These are phyloP conservation scores for Canna indica DNA, from an alignment of 176 grass and related monocot species.

Conservation along the genomic window DNA sequence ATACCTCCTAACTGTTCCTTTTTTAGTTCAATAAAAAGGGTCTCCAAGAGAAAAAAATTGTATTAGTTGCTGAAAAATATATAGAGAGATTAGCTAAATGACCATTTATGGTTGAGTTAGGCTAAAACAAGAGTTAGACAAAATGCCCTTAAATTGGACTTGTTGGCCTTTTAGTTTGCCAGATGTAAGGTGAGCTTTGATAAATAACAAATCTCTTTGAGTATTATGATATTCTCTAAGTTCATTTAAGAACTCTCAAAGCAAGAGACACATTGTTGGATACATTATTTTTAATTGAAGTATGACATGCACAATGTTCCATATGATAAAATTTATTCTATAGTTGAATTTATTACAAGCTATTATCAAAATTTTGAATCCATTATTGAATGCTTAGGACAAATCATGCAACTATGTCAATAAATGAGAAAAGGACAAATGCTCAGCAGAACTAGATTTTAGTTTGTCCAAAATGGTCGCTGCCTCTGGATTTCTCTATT, in stretches of 20 bases:
- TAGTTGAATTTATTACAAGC: not conserved
- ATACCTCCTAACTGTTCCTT: not conserved
- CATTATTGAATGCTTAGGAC: not conserved
- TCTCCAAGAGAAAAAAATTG: not conserved
- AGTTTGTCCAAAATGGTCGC: not conserved
- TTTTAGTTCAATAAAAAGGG: not conserved
- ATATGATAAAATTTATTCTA: too few species aligned
- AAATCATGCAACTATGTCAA: not conserved
- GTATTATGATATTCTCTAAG: too few species aligned
- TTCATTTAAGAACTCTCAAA: too few species aligned
- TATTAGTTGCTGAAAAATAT: not conserved
- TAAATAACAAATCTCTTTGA: too few species aligned
- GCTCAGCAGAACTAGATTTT: not conserved
- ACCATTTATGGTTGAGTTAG: not conserved
- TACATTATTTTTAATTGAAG: too few species aligned
- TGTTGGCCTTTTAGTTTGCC: too few species aligned
- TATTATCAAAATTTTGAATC: not conserved
- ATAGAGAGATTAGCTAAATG: not conserved
- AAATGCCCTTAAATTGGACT: too few species aligned
- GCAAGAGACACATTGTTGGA: too few species aligned
- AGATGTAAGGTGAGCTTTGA: too few species aligned
- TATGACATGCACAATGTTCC: too few species aligned
- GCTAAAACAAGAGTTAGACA: too few species aligned
- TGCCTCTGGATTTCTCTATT: not conserved
- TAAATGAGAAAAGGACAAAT: not conserved